Percentiles rank a stretch among this genome's conserved stretches.
Evolutionary conservation across 2,329 filamentous ascomycete species (phyloP).

Genomic region (Dryadomyces sulphureus): DNA sequence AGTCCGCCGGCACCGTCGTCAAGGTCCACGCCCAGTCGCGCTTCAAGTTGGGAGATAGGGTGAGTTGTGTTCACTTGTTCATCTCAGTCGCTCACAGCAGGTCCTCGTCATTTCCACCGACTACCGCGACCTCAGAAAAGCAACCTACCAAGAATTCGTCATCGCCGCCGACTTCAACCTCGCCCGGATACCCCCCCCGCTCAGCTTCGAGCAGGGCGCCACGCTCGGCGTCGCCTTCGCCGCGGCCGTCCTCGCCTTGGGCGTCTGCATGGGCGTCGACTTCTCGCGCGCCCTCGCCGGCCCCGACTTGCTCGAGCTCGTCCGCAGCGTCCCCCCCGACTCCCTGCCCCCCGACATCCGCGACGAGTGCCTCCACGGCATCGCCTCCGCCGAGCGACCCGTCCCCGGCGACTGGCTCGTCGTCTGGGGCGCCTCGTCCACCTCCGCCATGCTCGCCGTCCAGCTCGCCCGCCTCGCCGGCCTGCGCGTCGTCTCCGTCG

Average conservation of each 20-base stretch:
- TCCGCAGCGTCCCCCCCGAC: constrained; percentile 29
- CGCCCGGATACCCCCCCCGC: constrained; percentile 40
- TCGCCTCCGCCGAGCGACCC: constrained; percentile 35
- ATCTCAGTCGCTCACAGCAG: constrained; percentile 13
- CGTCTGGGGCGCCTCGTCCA: constrained; percentile 63
- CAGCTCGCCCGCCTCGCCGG: constrained; percentile 56
- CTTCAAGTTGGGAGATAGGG: constrained; percentile 40
- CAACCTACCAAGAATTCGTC: constrained; percentile 56
- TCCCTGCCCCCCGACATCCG: constrained; percentile 45
- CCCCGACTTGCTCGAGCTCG: constrained; percentile 40
- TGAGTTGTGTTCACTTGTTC: constrained; percentile 13
- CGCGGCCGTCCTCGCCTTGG: constrained; percentile 50
- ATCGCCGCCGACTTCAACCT: constrained; percentile 51
- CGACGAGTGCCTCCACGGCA: constrained; percentile 45
- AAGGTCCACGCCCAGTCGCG: constrained; percentile 28
- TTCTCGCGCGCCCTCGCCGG: constrained; percentile 38
- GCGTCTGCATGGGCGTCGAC: constrained; percentile 55
- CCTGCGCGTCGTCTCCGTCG: constrained; percentile 48
- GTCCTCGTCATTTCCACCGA: constrained; percentile 57
- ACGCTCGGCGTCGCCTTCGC: constrained; percentile 59
- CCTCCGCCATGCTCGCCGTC: constrained; percentile 49
- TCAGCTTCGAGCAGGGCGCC: constrained; percentile 40
- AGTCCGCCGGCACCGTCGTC: constrained; percentile 52
- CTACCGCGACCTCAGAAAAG: constrained; percentile 58
- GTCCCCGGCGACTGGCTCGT: constrained; percentile 52